Evolutionary conservation across 257 asterid species (phyloP).

Genomic region (Ilex aquifolium): DNA sequence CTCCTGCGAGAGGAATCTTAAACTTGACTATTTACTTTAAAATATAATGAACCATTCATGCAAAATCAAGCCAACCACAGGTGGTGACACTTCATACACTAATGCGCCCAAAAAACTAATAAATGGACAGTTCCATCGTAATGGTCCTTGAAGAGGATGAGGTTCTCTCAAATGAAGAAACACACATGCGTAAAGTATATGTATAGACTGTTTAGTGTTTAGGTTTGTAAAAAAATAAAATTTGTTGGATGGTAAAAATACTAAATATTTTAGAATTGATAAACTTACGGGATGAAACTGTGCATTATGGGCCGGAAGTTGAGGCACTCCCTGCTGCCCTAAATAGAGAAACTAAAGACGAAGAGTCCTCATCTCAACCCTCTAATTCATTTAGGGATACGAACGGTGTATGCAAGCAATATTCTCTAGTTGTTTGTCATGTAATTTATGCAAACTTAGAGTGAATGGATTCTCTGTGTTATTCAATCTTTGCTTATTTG

Average conservation of each 20-base stretch:
- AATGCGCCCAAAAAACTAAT: too few species aligned
- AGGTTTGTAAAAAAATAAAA: not conserved
- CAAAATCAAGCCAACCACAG: too few species aligned
- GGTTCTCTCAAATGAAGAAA: slow-evolving; percentile 24
- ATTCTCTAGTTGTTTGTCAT: too few species aligned
- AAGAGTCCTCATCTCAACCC: slow-evolving; percentile 43
- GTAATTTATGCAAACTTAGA: too few species aligned
- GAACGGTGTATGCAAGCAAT: not conserved
- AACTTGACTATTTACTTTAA: too few species aligned
- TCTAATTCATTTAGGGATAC: slow-evolving; percentile 49
- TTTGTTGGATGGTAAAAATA: not conserved
- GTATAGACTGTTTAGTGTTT: not conserved
- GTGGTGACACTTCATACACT: too few species aligned
- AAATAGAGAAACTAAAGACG: slow-evolving; percentile 83
- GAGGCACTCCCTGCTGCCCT: slow-evolving; percentile 91
- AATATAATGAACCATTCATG: too few species aligned
- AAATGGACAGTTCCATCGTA: slow-evolving; percentile 76
- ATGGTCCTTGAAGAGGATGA: slow-evolving; percentile 90
- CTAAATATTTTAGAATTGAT: not conserved
- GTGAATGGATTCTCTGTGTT: too few species aligned
- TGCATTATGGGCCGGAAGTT: slow-evolving; percentile 99
- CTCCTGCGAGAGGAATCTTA: too few species aligned
- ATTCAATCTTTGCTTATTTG: too few species aligned
- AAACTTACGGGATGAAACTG: slow-evolving; percentile 61
- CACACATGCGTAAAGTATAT: not conserved